These are phyloP conservation scores for Amauroascus niger DNA, from an alignment of 2,329 filamentous ascomycete species.

Conservation along the genomic window DNA sequence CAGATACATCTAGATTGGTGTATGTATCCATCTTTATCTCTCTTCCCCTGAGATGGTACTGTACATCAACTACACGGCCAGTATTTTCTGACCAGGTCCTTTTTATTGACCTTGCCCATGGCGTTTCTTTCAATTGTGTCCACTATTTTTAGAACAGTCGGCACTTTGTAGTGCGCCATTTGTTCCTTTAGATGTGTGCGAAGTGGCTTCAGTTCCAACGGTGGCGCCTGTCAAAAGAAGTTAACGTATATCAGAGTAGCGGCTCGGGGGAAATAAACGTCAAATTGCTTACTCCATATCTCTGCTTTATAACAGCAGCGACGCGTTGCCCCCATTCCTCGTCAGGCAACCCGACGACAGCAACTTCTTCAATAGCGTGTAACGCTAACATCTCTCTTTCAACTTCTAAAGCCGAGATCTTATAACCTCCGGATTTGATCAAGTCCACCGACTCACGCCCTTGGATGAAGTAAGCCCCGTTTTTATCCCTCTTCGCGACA, in stretches of 20 bases:
- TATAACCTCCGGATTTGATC: slow-evolving; percentile 49
- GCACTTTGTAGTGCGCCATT: slow-evolving; percentile 84
- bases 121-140: slow-evolving; percentile 75
- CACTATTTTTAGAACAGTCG: slow-evolving; percentile 74
- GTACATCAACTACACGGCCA: slow-evolving; percentile 18
- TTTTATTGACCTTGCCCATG: slow-evolving; percentile 69
- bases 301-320: slow-evolving; percentile 42
- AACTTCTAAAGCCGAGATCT: slow-evolving; percentile 47
- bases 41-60: no score
- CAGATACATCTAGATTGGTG: no score
- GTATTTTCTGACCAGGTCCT: slow-evolving; percentile 32
- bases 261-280: no score
- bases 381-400: slow-evolving; percentile 45
- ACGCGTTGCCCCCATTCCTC: slow-evolving; percentile 48
- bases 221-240: slow-evolving; percentile 14
- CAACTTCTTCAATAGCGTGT: slow-evolving; percentile 43
- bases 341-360: slow-evolving; percentile 46
- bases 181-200: slow-evolving; percentile 50
- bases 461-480: slow-evolving; percentile 44
- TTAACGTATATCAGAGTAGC: neutral
- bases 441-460: slow-evolving; percentile 46
- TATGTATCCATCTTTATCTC: no score
- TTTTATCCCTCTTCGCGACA: slow-evolving; percentile 29
- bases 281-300: slow-evolving; percentile 24
- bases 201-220: slow-evolving; percentile 24